Evolutionary conservation across 2,329 filamentous ascomycete genomes (phyloP).

Genomic region (Diplodia seriata): DNA sequence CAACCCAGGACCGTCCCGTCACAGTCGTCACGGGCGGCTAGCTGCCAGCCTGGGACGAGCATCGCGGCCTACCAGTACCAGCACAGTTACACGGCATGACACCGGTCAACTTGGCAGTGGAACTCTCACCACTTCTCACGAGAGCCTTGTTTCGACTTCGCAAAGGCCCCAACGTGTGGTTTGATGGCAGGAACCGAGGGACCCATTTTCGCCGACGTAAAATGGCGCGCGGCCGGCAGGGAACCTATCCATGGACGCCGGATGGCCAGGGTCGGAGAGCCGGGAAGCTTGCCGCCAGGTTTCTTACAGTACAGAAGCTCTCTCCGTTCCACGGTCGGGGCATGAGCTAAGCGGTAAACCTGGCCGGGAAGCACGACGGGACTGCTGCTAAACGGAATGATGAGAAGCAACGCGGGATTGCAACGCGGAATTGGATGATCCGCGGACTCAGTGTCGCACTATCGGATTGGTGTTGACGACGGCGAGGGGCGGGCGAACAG

Average conservation of each 20-base stretch:
- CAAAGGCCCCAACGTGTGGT: neutral
- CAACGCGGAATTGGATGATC: constrained; percentile 22
- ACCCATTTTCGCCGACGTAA: neutral
- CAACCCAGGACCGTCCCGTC: neutral
- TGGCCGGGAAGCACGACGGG: neutral
- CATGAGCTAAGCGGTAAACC: constrained; percentile 24
- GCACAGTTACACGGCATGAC: constrained; percentile 20
- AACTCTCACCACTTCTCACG: constrained; percentile 12
- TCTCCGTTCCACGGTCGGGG: neutral
- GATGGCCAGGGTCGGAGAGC: constrained; percentile 9
- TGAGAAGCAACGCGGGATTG: constrained; percentile 9
- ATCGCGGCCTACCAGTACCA: too few species aligned
- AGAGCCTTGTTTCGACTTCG: constrained; percentile 10
- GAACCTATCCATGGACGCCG: constrained; percentile 13
- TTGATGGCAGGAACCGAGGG: neutral
- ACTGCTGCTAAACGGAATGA: neutral
- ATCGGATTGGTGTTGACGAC: constrained; percentile 23
- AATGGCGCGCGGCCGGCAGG: constrained; percentile 4
- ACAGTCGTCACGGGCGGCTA: neutral
- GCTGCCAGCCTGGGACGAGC: neutral
- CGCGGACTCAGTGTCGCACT: constrained; percentile 19
- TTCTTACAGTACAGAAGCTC: constrained; percentile 7
- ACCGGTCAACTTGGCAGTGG: constrained; percentile 14
- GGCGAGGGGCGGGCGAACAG: neutral
- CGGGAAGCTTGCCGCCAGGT: constrained; percentile 9